Conservation (phyloP, 2,329 filamentous ascomycete species). For the Drechslerella stenobrocha region DNA sequence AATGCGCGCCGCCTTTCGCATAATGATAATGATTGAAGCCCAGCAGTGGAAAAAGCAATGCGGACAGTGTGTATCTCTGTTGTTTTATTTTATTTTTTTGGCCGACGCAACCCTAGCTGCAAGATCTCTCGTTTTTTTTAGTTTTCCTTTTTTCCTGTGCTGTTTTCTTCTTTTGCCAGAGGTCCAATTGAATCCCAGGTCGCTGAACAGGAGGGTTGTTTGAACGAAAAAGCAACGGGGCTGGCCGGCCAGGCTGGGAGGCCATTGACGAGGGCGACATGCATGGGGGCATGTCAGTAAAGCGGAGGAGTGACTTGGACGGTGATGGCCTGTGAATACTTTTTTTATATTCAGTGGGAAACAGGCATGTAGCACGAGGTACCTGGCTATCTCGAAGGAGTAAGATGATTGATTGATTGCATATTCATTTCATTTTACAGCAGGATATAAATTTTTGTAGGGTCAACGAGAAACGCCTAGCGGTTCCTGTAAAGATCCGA, state of each 20-base stretch:
- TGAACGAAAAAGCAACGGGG: slow-evolving; percentile 45
- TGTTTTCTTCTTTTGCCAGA: slow-evolving; percentile 9
- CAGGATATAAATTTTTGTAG: slow-evolving; percentile 7
- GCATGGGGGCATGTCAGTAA: slow-evolving; percentile 28
- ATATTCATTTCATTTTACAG: slow-evolving; percentile 5
- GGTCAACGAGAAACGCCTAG: too few relatives aligned
- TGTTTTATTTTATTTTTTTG: slow-evolving; percentile 23
- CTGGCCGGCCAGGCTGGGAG: slow-evolving; percentile 22
- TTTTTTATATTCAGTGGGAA: slow-evolving; percentile 29
- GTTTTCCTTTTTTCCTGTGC: slow-evolving; percentile 27
- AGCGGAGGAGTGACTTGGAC: slow-evolving; percentile 36
- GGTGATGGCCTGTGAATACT: slow-evolving; percentile 19
- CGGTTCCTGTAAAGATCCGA: too few relatives aligned
- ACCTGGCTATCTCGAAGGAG: slow-evolving; percentile 4
- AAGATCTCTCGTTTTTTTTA: slow-evolving; percentile 19
- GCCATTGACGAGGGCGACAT: slow-evolving; percentile 31
- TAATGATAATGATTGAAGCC: slow-evolving; percentile 46
- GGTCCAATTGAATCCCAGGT: slow-evolving; percentile 47
- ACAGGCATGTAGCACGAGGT: slow-evolving; percentile 33
- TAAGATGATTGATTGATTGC: slow-evolving; percentile 1
- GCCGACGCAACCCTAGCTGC: too few relatives aligned
- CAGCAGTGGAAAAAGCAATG: slow-evolving; percentile 43
- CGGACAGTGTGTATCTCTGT: neutral
- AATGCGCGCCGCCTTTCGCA: slow-evolving; percentile 51
- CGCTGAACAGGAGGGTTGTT: slow-evolving; percentile 46